phyloP scores from a whole-genome alignment of 441 rosid species.

The Viola pubescens region DNA sequence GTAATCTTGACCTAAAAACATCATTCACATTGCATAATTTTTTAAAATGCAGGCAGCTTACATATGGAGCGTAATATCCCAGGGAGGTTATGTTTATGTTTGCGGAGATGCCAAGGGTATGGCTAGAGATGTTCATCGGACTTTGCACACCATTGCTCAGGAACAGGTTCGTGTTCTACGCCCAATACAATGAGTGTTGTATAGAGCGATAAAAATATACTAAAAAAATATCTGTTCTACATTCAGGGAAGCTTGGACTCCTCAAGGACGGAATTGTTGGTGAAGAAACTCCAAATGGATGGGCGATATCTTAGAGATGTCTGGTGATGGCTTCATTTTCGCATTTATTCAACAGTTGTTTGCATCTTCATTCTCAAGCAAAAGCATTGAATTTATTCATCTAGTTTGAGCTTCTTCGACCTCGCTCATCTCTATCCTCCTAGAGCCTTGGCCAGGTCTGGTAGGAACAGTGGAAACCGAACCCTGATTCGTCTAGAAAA shows the following conservation, averaged over 20 bases:
- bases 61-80: conserved; percentile 50
- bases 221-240: not conserved
- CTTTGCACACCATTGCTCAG: conserved; percentile 47
- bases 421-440: conserved; percentile 1
- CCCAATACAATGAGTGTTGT: too few relatives aligned
- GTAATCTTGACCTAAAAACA: not conserved
- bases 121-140: conserved; percentile 67
- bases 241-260: conserved; percentile 74
- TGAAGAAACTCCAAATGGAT: conserved; percentile 86
- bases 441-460: conserved; percentile 3
- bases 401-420: conserved; percentile 19
- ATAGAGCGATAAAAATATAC: too few relatives aligned
- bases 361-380: conserved; percentile 3
- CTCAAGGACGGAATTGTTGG: conserved; percentile 79
- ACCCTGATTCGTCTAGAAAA: conserved; percentile 9
- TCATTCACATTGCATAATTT: not conserved
- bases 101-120: conserved; percentile 84
- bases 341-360: not conserved
- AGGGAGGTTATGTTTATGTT: conserved; percentile 54
- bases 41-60: conserved; percentile 32
- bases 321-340: conserved; percentile 41
- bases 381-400: conserved; percentile 22
- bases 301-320: conserved; percentile 91
- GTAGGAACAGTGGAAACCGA: conserved; percentile 14
- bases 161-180: conserved; percentile 39